phyloP scores from a whole-genome alignment of 2,329 filamentous ascomycete genomes.

The Juglanconis juglandina region DNA sequence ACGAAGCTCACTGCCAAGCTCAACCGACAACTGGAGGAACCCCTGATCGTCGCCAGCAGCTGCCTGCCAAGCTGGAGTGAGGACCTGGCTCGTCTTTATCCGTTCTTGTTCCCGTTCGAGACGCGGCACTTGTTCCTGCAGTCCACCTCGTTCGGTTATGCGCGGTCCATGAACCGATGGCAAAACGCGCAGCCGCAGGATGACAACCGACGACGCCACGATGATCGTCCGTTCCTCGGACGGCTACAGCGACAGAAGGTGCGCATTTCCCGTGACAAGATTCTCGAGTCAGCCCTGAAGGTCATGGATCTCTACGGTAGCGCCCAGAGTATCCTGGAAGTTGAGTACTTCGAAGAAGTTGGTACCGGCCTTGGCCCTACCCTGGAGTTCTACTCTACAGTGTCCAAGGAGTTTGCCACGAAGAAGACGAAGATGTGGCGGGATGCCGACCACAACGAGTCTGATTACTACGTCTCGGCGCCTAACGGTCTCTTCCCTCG shows the following conservation, averaged over 20 bases:
- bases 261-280: slow-evolving; percentile 91
- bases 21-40: slow-evolving; percentile 94
- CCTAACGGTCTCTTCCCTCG: slow-evolving; percentile 85
- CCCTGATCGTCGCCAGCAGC: slow-evolving; percentile 92
- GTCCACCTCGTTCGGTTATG: slow-evolving; percentile 97
- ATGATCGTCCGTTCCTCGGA: slow-evolving; percentile 88
- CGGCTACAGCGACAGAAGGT: slow-evolving; percentile 94
- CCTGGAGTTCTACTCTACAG: slow-evolving; percentile 94
- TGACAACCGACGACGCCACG: slow-evolving; percentile 77
- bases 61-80: slow-evolving; percentile 96
- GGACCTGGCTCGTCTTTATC: slow-evolving; percentile 87
- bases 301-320: slow-evolving; percentile 98
- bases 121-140: slow-evolving; percentile 95
- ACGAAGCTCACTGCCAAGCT: slow-evolving; percentile 97
- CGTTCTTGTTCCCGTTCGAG: slow-evolving; percentile 97
- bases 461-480: slow-evolving; percentile 80
- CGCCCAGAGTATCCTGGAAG: slow-evolving; percentile 92
- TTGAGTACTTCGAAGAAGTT: slow-evolving; percentile 98
- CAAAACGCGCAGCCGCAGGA: slow-evolving; percentile 83
- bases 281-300: slow-evolving; percentile 93
- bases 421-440: slow-evolving; percentile 97
- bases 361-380: slow-evolving; percentile 94
- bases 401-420: slow-evolving; percentile 95
- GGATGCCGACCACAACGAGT: slow-evolving; percentile 72
- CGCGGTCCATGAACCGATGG: slow-evolving; percentile 95